Percentiles rank a stretch among this genome's conserved stretches.
These are phyloP conservation scores for Solanum ossicruentum DNA, from an alignment of 257 asterid genomes.

Conservation along the genomic window DNA sequence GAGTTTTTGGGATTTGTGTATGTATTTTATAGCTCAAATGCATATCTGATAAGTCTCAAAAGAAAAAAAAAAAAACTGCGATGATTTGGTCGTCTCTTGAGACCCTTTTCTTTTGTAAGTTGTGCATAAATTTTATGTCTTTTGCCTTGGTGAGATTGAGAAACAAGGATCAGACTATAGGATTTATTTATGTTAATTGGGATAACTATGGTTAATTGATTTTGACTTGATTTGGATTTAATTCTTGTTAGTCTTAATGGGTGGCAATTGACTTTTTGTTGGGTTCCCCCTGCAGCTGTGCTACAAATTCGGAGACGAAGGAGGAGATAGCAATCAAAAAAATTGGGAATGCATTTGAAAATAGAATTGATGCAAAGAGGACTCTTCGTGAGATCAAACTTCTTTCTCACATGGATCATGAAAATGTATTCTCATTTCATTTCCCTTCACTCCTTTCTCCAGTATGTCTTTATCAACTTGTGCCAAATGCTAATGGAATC, in stretches of 20 bases:
- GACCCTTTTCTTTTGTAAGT: neutral
- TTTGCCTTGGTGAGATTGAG: neutral
- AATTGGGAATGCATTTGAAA: slow-evolving; percentile 80
- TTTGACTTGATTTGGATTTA: neutral
- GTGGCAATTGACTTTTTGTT: neutral
- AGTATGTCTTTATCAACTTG: neutral
- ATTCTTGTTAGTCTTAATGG: neutral
- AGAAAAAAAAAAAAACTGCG: neutral
- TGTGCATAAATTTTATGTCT: neutral
- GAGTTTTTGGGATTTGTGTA: neutral
- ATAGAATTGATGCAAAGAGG: slow-evolving; percentile 74
- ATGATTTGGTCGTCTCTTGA: neutral
- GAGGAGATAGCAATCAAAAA: slow-evolving; percentile 84
- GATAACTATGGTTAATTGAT: neutral
- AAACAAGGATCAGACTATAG: neutral
- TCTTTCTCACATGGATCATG: slow-evolving; percentile 90
- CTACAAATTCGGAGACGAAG: slow-evolving; percentile 51
- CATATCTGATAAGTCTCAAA: neutral
- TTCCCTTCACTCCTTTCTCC: neutral
- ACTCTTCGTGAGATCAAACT: slow-evolving; percentile 86
- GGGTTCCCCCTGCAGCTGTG: slow-evolving; percentile 32
- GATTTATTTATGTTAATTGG: neutral
- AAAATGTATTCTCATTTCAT: slow-evolving; percentile 27
- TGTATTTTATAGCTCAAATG: neutral
- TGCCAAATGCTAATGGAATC: neutral